These are phyloP conservation scores for Vaccinium myrtillus DNA, from an alignment of 148 eudicot species.

Conservation along the genomic window DNA sequence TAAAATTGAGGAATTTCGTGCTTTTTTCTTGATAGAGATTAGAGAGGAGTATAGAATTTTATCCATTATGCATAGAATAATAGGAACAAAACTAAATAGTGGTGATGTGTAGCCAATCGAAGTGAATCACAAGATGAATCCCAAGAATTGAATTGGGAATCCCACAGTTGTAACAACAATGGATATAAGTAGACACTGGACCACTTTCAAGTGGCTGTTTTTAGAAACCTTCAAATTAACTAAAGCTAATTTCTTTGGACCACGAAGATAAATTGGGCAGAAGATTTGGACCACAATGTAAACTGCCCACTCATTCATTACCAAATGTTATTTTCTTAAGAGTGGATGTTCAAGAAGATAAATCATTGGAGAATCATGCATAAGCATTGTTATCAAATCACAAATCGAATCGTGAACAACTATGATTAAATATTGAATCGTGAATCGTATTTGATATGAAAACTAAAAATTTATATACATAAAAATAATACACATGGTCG, in stretches of 20 bases:
- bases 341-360: background rate
- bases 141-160: background rate
- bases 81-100: background rate
- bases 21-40: background rate
- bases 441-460: background rate
- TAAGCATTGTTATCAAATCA: background rate
- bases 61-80: background rate
- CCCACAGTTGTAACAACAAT: background rate
- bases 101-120: background rate
- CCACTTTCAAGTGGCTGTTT: background rate
- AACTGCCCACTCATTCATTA: background rate
- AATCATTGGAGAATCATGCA: background rate
- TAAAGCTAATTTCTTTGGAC: background rate
- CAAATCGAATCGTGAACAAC: background rate
- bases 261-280: background rate
- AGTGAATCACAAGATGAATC: background rate
- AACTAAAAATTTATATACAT: background rate
- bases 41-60: background rate
- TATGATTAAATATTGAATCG: background rate
- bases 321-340: background rate
- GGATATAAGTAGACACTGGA: background rate
- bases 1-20: background rate
- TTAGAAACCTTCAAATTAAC: background rate
- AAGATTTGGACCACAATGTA: background rate
- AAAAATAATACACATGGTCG: background rate